Evolutionary conservation across 768 basidiomycete species (phyloP).

Genomic region (Trametes gibbosa): DNA sequence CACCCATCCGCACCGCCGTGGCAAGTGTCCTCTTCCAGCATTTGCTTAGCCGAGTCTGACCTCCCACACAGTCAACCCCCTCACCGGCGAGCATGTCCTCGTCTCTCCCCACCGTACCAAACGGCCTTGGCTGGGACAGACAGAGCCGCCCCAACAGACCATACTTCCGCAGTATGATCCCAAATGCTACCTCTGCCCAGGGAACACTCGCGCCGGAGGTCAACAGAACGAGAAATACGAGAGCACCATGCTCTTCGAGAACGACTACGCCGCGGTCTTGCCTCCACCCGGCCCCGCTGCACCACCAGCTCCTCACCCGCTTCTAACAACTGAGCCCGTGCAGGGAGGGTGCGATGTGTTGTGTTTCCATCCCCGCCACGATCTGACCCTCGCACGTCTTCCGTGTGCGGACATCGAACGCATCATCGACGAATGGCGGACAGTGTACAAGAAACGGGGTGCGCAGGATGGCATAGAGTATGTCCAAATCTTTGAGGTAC

Average conservation of each 20-base stretch:
- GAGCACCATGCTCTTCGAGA: constrained; percentile 70
- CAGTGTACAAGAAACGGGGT: constrained; percentile 59
- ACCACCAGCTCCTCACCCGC: constrained; percentile 53
- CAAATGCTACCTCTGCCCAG: constrained; percentile 84
- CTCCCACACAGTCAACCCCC: constrained; percentile 64
- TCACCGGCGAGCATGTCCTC: constrained; percentile 72
- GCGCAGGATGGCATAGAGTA: constrained; percentile 67
- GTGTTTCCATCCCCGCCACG: constrained; percentile 82
- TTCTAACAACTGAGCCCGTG: constrained; percentile 64
- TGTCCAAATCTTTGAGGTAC: constrained; percentile 88
- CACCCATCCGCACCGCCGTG: constrained; percentile 67
- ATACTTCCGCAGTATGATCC: constrained; percentile 64
- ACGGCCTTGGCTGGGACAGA: constrained; percentile 89
- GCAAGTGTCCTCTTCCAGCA: constrained; percentile 36
- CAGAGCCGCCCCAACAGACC: constrained; percentile 57
- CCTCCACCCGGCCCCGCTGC: constrained; percentile 56
- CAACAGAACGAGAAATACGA: constrained; percentile 63
- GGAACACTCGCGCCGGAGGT: constrained; percentile 75
- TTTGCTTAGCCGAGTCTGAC: neutral
- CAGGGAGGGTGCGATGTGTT: constrained; percentile 87
- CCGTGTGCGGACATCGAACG: constrained; percentile 50
- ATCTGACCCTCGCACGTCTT: constrained; percentile 77
- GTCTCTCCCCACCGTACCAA: constrained; percentile 89
- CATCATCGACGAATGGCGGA: constrained; percentile 74
- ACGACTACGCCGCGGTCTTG: constrained; percentile 81